Conservation (phyloP, 257 asterid genomes). For the Nicotiana paniculata region DNA sequence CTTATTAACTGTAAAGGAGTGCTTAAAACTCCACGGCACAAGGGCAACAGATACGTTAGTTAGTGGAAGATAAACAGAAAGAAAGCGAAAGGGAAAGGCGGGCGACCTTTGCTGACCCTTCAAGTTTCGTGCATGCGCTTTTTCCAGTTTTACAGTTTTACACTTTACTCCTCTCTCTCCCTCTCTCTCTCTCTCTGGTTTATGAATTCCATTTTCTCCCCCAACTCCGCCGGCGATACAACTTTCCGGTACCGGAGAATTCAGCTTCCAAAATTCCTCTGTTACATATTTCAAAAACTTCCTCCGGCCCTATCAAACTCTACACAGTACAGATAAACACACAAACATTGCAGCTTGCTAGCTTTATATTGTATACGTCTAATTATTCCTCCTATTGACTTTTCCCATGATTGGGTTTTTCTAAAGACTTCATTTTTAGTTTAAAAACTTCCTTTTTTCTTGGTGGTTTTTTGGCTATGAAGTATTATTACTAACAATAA, state of each 20-base stretch:
- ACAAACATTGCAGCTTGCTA: neutral
- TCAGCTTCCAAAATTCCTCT: neutral
- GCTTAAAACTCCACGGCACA: too few relatives aligned
- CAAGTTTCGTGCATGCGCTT: slow-evolving; percentile 12
- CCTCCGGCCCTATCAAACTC: neutral
- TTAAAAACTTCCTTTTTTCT: neutral
- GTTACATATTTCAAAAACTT: neutral
- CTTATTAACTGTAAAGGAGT: too few relatives aligned
- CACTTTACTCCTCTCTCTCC: neutral
- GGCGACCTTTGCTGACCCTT: slow-evolving; percentile 20
- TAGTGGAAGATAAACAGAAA: slow-evolving; percentile 5
- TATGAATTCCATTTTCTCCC: neutral
- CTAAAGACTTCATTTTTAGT: neutral
- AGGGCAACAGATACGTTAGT: neutral
- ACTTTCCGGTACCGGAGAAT: neutral
- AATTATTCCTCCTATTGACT: neutral
- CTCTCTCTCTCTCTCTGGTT: neutral
- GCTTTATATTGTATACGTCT: slow-evolving; percentile 12
- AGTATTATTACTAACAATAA: neutral
- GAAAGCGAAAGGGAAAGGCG: slow-evolving; percentile 2
- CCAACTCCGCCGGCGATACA: neutral
- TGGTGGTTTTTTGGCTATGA: neutral
- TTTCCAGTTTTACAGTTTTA: neutral
- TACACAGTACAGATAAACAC: too few relatives aligned
- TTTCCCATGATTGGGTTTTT: neutral